These are phyloP conservation scores for Didymella glomerata DNA, from an alignment of 2,329 filamentous ascomycete genomes.

Conservation along the genomic window DNA sequence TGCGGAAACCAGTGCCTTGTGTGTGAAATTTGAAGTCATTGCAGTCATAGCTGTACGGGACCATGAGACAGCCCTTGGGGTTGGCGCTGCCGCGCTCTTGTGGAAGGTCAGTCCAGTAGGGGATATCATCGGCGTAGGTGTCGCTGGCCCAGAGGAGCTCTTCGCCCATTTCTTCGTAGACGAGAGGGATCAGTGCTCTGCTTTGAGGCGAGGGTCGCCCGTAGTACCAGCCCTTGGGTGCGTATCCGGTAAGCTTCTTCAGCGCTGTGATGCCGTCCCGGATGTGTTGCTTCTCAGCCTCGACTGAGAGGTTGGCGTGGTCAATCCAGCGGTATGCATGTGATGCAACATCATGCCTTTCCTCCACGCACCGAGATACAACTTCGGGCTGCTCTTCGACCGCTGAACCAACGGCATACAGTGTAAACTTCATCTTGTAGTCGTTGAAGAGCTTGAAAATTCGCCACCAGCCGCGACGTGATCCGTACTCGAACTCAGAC, in stretches of 20 bases:
- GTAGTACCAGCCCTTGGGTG: constrained; percentile 60
- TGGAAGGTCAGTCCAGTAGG: constrained; percentile 64
- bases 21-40: constrained; percentile 61
- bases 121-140: constrained; percentile 64
- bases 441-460: constrained; percentile 60
- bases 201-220: constrained; percentile 57
- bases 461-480: constrained; percentile 60
- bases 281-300: constrained; percentile 60
- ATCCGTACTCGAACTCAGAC: constrained; percentile 62
- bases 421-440: constrained; percentile 59
- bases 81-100: constrained; percentile 54
- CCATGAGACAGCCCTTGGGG: constrained; percentile 62
- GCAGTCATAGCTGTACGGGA: constrained; percentile 64
- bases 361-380: constrained; percentile 57
- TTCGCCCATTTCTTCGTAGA: constrained; percentile 59
- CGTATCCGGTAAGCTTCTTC: constrained; percentile 13
- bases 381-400: constrained; percentile 60
- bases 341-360: constrained; percentile 61
- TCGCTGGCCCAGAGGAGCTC: constrained; percentile 61
- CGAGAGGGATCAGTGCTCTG: constrained; percentile 15
- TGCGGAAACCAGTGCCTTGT: constrained; percentile 57
- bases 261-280: constrained; percentile 10
- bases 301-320: constrained; percentile 56
- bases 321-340: constrained; percentile 64
- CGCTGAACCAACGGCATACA: constrained; percentile 61